Percentiles rank a stretch among this genome's conserved stretches.
These are phyloP conservation scores for Earliella scabrosa DNA, from an alignment of 1,284 basidiomycete species.

Conservation along the genomic window DNA sequence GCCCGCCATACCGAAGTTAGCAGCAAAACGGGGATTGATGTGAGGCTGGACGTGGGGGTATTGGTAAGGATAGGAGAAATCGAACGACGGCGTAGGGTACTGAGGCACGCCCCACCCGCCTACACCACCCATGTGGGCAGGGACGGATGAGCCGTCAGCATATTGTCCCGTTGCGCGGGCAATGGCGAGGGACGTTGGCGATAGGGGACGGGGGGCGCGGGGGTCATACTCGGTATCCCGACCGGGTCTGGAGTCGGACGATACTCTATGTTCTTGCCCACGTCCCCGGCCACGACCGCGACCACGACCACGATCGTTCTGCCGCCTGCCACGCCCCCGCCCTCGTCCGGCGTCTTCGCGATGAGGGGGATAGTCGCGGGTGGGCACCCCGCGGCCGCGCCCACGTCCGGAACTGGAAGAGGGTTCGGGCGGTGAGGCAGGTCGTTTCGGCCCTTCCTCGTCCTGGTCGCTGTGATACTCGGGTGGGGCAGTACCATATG, in stretches of 20 bases:
- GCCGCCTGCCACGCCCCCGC: constrained; percentile 31
- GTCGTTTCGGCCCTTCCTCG: background rate
- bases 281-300: constrained; percentile 38
- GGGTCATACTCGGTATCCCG: constrained; percentile 35
- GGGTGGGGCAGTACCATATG: constrained; percentile 31
- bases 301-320: constrained; percentile 41
- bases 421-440: constrained; percentile 5
- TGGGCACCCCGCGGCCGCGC: constrained; percentile 27
- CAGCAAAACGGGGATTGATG: constrained; percentile 76
- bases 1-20: constrained; percentile 36
- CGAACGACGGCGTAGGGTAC: constrained; percentile 25
- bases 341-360: constrained; percentile 31
- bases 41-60: constrained; percentile 72
- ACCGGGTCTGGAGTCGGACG: constrained; percentile 12
- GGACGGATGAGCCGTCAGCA: constrained; percentile 30
- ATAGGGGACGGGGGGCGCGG: constrained; percentile 38
- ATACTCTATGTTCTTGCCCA: constrained; percentile 22
- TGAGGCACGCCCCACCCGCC: constrained; percentile 29
- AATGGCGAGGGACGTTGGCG: constrained; percentile 52
- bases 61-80: constrained; percentile 34
- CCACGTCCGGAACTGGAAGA: constrained; percentile 32
- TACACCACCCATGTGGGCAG: constrained; percentile 11
- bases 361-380: constrained; percentile 30
- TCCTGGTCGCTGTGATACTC: background rate
- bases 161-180: constrained; percentile 51